These are phyloP conservation scores for Pythium utonaiense DNA, from an alignment of 352 stramenopile genomes.

Conservation along the genomic window DNA sequence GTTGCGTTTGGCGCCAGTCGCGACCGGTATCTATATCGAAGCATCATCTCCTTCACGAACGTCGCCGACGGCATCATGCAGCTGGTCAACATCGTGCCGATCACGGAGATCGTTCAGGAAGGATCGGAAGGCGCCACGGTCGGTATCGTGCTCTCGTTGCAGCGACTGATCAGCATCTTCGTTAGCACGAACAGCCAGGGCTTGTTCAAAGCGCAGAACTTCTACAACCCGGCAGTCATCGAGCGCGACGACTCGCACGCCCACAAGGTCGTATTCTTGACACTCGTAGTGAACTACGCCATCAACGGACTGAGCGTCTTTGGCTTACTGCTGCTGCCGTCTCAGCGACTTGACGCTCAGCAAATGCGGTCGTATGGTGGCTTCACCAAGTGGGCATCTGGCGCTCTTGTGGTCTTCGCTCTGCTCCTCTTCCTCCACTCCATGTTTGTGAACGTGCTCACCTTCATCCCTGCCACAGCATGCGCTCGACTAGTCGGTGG, in stretches of 20 bases:
- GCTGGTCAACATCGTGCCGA: constrained; percentile 26
- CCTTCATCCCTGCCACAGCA: constrained; percentile 11
- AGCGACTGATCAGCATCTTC: constrained; percentile 28
- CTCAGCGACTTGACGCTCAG: constrained; percentile 59
- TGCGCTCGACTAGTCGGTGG: constrained; percentile 16
- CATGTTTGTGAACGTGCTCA: constrained; percentile 41
- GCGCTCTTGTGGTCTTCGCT: constrained; percentile 53
- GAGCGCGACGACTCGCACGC: constrained; percentile 14
- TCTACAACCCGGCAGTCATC: constrained; percentile 17
- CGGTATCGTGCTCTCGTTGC: constrained; percentile 25
- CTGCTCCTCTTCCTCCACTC: constrained; percentile 54
- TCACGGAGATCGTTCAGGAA: constrained; percentile 32
- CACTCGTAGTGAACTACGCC: constrained; percentile 28
- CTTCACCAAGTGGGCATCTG: constrained; percentile 50
- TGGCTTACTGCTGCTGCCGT: constrained; percentile 36
- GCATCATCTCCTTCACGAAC: constrained; percentile 25
- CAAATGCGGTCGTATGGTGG: constrained; percentile 61
- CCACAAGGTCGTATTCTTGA: constrained; percentile 23
- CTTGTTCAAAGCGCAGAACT: constrained; percentile 25
- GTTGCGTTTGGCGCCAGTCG: constrained; percentile 13
- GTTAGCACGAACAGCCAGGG: constrained; percentile 27
- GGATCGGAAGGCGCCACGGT: constrained; percentile 25
- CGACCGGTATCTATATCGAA: constrained; percentile 18
- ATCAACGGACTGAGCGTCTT: constrained; percentile 33
- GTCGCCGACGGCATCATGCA: constrained; percentile 25